These are phyloP conservation scores for Pichia kudriavzevii DNA, from an alignment of 1,139 yeast genomes.

Conservation along the genomic window DNA sequence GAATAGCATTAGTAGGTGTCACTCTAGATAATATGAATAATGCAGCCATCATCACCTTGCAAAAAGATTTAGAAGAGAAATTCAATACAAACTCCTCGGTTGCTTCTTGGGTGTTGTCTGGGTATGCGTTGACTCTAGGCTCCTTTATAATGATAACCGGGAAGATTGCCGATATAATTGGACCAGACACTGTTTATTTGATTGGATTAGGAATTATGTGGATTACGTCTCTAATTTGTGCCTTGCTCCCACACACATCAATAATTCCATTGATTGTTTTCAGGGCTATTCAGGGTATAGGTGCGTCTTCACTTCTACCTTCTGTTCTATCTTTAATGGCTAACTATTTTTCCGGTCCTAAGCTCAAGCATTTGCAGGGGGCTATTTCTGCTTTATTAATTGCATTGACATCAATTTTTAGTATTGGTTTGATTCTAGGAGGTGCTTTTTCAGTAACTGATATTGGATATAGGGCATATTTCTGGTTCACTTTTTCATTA, in stretches of 20 bases:
- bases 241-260: conserved; percentile 22
- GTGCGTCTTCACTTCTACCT: conserved; percentile 32
- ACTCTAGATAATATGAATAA: conserved; percentile 27
- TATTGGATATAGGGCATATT: conserved; percentile 30
- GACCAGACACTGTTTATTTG: conserved; percentile 27
- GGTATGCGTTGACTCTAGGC: conserved; percentile 32
- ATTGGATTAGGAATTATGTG: conserved; percentile 19
- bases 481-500: conserved; percentile 27
- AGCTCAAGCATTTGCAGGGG: conserved; percentile 15
- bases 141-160: conserved; percentile 32
- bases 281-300: conserved; percentile 34
- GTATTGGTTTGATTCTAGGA: conserved; percentile 30
- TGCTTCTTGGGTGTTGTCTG: conserved; percentile 31
- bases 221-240: conserved; percentile 27
- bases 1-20: conserved; percentile 12
- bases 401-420: conserved; percentile 25
- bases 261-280: conserved; percentile 30
- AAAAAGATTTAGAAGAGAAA: conserved; percentile 19
- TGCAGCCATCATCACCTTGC: conserved; percentile 26
- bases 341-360: conserved; percentile 24
- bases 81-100: conserved; percentile 23
- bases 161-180: conserved; percentile 31
- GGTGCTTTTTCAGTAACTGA: conserved; percentile 30
- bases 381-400: conserved; percentile 26
- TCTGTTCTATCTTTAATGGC: conserved; percentile 28